Base-by-base conservation (phyloP, 163 green algal species). In the Scenedesmus sp. region DNA sequence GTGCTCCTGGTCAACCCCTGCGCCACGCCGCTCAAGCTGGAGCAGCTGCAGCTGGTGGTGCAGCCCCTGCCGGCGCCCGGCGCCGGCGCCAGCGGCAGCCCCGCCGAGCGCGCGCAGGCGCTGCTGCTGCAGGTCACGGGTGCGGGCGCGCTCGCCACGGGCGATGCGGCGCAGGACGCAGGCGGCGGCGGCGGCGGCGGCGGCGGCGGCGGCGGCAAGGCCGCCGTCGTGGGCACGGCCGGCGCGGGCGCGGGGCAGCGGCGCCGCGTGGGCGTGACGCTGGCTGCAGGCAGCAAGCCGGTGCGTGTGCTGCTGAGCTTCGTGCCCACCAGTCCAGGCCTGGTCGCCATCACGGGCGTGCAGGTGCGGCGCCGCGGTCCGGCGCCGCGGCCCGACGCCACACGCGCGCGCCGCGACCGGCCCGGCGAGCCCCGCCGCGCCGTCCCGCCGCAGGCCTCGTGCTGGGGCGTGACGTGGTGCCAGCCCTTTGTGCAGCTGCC, bases 1-100 rank as follows among this genome's bases (percentile, higher is more conserved):
- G 84, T 96, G 20, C 65, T 88, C 39, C 84, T 96, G 44, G 71
- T 70, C 57, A 96, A 96, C 78, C 91, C 91, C 0, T 82, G 90
- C 5, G 60, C 86, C 4, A 72, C 93, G 22, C 65, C 79, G 17
- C 77, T 96, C 34, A 81, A 85, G 80, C 82, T 95, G 45, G 80
- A 87, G n/a, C 31, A 60, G 7, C 44, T 88, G 42, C 39, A 47
- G 20, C 70, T 85, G 4, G 22, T 63, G 44, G 54, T 75, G 36
- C 63, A 76, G 60, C 72, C 18, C 4, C 29, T 67, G 26, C 77
- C 62, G 34, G n/a, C 42, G 60, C 58, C 20, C 69, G 76, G 71
- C 67, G 56, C 29, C 50, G 71, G 29, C 60, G 63, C 7, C 64
- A 70, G 58, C 39, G 45, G n/a, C 63, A 70, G 18, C n/a, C n/a